A percentile compares a stretch with the other conserved stretches of the same genome.
phyloP scores from a whole-genome alignment of 2,329 filamentous ascomycete genomes.

The Rachicladosporium sp. region DNA sequence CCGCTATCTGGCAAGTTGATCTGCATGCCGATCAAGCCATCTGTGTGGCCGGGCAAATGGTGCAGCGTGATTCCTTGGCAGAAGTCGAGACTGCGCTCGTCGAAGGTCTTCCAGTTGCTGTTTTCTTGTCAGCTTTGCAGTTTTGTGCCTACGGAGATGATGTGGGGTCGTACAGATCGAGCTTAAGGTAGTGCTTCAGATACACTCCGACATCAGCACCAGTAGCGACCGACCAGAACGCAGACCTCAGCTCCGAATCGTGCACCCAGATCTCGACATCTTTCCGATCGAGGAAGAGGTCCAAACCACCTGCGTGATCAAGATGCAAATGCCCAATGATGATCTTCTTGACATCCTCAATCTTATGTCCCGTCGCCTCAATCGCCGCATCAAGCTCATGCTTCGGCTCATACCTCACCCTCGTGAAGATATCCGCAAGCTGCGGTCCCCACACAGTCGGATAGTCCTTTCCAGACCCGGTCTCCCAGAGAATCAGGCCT shows the following conservation, averaged over 20 bases:
- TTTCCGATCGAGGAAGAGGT: conserved; percentile 22
- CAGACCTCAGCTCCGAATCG: conserved; percentile 20
- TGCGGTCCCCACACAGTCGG: conserved; percentile 23
- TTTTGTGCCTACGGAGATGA: not conserved
- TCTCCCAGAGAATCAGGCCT: conserved; percentile 36
- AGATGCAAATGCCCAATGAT: conserved; percentile 26
- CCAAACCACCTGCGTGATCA: conserved; percentile 24
- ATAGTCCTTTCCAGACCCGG: conserved; percentile 33
- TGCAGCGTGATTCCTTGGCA: conserved; percentile 26
- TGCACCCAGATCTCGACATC: conserved; percentile 26
- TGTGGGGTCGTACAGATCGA: conserved; percentile 16
- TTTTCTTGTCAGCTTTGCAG: not conserved
- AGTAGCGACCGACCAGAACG: conserved; percentile 25
- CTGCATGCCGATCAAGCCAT: conserved; percentile 25
- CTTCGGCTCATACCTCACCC: conserved; percentile 22
- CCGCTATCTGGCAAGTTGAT: conserved; percentile 24
- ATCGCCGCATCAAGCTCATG: conserved; percentile 25
- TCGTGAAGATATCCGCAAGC: conserved; percentile 21
- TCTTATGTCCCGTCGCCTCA: conserved; percentile 22
- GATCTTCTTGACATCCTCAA: conserved; percentile 26
- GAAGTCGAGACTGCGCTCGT: conserved; percentile 23
- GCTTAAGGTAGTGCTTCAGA: conserved; percentile 22
- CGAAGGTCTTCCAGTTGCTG: conserved; percentile 26
- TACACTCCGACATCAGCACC: conserved; percentile 25
- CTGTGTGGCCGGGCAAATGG: conserved; percentile 25